These are phyloP conservation scores for Limonium bicolor DNA, from an alignment of 148 eudicot genomes.

Conservation along the genomic window DNA sequence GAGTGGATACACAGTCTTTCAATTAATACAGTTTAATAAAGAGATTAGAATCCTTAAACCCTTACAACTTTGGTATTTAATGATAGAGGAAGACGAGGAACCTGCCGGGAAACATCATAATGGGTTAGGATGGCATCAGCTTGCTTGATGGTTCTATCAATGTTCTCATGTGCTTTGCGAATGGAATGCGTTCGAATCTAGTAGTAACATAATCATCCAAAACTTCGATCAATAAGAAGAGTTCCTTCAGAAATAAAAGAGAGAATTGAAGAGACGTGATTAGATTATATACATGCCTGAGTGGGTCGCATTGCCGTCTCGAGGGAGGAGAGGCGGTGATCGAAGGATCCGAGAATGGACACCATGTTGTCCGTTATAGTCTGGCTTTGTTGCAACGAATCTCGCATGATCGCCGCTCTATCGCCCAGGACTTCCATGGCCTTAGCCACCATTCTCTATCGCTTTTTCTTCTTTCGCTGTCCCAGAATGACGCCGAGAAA, in stretches of 20 bases:
- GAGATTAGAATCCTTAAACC: too few species aligned
- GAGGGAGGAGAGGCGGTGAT: slow-evolving; percentile 87
- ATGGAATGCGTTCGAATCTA: slow-evolving; percentile 83
- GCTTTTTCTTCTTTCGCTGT: not conserved
- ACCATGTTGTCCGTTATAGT: slow-evolving; percentile 58
- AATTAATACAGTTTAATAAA: too few species aligned
- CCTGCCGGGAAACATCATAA: slow-evolving; percentile 72
- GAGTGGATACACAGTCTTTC: too few species aligned
- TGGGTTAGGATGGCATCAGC: slow-evolving; percentile 53
- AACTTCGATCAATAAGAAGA: not conserved
- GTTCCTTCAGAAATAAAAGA: not conserved
- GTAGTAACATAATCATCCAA: too few species aligned
- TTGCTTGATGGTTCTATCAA: slow-evolving; percentile 68
- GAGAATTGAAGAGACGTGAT: not conserved
- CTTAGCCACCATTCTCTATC: not conserved
- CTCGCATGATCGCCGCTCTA: slow-evolving; percentile 40
- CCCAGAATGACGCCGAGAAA: too few species aligned
- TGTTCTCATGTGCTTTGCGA: slow-evolving; percentile 82
- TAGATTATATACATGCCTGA: slow-evolving; percentile 35
- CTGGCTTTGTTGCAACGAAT: slow-evolving; percentile 59
- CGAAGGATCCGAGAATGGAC: slow-evolving; percentile 73
- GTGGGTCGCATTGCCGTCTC: slow-evolving; percentile 97
- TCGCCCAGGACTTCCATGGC: slow-evolving; percentile 44
- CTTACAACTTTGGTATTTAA: too few species aligned
- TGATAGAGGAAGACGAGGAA: slow-evolving; percentile 4